These are phyloP conservation scores for Aspergillus sp. DNA, from an alignment of 2,329 filamentous ascomycete genomes.

Conservation along the genomic window DNA sequence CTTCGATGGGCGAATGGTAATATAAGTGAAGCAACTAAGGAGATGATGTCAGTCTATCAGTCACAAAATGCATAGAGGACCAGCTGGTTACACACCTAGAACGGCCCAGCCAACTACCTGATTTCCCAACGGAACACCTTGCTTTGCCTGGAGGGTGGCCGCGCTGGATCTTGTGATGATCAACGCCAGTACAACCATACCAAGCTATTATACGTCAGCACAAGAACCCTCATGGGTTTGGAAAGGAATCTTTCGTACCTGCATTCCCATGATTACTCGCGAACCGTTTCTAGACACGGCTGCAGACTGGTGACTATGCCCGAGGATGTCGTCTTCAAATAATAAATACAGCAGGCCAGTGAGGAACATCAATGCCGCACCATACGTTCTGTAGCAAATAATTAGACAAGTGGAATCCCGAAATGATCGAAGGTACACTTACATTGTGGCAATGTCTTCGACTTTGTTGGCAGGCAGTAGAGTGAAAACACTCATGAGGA, in stretches of 20 bases:
- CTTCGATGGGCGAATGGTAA: slow-evolving; percentile 80
- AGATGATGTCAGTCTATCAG: slow-evolving; percentile 10
- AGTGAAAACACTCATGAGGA: slow-evolving; percentile 87
- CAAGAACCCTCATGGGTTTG: neutral
- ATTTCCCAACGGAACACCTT: slow-evolving; percentile 82
- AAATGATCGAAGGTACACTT: slow-evolving; percentile 34
- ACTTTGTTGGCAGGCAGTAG: slow-evolving; percentile 82
- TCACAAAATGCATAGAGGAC: neutral
- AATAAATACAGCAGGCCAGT: slow-evolving; percentile 76
- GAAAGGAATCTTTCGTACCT: slow-evolving; percentile 31
- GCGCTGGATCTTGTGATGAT: slow-evolving; percentile 83
- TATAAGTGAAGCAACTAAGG: slow-evolving; percentile 69
- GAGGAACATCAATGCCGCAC: slow-evolving; percentile 74
- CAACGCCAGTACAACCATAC: slow-evolving; percentile 77
- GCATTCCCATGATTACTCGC: slow-evolving; percentile 47
- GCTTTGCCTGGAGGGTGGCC: slow-evolving; percentile 79
- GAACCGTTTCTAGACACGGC: slow-evolving; percentile 33
- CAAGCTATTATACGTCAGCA: slow-evolving; percentile 52
- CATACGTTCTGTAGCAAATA: slow-evolving; percentile 58
- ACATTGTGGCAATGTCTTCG: slow-evolving; percentile 76
- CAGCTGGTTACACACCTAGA: slow-evolving; percentile 55
- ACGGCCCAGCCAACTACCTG: slow-evolving; percentile 83
- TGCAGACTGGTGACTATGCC: slow-evolving; percentile 36
- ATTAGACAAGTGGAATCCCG: neutral
- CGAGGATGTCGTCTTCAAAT: slow-evolving; percentile 68